Conservation (phyloP, 208 protist genomes). For the Herpetomonas samuelpessoai region DNA sequence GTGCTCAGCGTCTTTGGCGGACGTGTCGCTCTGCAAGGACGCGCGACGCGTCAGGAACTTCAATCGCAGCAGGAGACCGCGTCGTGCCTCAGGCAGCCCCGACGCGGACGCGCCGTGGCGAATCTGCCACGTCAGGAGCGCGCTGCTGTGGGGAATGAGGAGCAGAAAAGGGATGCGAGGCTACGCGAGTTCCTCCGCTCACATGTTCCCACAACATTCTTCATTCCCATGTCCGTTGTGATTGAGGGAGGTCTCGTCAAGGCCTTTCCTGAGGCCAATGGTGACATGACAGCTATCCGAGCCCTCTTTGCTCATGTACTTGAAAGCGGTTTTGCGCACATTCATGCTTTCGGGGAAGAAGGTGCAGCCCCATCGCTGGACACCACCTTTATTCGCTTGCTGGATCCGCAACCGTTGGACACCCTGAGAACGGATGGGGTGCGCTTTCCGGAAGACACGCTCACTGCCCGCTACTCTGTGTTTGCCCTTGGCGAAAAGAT, state of each 20-base stretch:
- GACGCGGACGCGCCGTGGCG: no score
- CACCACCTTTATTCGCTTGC: conserved; percentile 23
- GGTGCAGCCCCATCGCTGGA: conserved; percentile 5
- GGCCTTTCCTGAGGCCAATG: no score
- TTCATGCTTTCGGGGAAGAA: conserved; percentile 15
- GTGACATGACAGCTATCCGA: neutral
- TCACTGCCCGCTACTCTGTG: neutral
- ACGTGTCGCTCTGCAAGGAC: neutral
- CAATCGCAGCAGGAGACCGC: no score
- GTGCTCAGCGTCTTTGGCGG: neutral
- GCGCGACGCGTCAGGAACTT: neutral
- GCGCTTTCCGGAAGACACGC: neutral
- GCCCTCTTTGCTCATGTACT: neutral
- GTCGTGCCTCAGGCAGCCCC: no score
- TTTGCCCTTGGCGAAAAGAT: neutral
- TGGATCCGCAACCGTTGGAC: conserved; percentile 17
- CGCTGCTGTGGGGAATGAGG: no score
- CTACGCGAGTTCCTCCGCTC: neutral
- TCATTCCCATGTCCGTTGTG: conserved; percentile 13
- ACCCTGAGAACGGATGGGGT: no score
- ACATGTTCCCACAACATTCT: conserved; percentile 19
- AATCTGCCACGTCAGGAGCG: no score
- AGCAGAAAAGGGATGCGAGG: no score
- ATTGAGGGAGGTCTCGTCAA: no score
- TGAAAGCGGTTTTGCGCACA: conserved; percentile 17